Conservation (phyloP, 2,329 filamentous ascomycete species). For the Fonsecaea multimorphosa region DNA sequence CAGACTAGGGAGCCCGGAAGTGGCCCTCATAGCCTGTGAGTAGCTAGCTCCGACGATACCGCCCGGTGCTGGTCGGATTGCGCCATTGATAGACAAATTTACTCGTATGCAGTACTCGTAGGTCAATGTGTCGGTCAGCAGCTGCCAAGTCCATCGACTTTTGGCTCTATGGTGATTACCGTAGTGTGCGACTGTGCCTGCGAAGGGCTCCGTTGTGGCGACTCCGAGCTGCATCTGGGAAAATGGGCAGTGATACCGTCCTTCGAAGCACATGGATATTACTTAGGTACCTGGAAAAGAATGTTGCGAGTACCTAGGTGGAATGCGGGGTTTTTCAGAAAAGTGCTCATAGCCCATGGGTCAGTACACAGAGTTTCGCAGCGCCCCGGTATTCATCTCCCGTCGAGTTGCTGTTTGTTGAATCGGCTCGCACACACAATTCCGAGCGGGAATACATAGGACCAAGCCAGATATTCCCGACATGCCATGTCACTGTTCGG, state of each 20-base stretch:
- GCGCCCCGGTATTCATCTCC: background rate
- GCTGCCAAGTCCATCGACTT: background rate
- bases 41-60: conserved; percentile 1
- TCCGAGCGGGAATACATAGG: background rate
- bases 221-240: background rate
- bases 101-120: no score
- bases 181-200: background rate
- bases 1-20: background rate
- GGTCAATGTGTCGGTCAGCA: background rate
- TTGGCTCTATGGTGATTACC: background rate
- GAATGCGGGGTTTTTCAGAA: background rate
- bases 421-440: background rate
- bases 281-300: background rate
- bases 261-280: background rate
- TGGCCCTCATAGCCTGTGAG: background rate
- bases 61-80: background rate
- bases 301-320: background rate
- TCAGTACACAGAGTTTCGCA: background rate
- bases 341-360: background rate
- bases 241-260: background rate
- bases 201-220: background rate
- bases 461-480: background rate
- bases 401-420: background rate
- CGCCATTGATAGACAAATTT: conserved; percentile 4
- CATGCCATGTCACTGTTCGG: background rate